phyloP scores from a whole-genome alignment of 2,329 filamentous ascomycete species.

The Fonsecaea nubica region DNA sequence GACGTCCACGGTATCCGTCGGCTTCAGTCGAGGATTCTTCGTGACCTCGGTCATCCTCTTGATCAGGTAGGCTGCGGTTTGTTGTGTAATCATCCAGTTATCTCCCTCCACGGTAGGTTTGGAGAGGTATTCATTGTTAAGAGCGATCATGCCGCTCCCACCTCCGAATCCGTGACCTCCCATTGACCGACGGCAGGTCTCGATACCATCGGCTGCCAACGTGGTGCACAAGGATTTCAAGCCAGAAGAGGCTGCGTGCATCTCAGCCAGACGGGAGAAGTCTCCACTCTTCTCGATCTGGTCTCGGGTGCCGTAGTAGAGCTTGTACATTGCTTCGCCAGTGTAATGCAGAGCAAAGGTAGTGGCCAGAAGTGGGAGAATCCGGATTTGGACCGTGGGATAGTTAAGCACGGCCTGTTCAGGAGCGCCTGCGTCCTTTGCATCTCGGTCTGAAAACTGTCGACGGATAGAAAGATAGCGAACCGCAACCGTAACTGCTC shows the following conservation, averaged over 20 bases:
- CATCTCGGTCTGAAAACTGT: slow-evolving; percentile 60
- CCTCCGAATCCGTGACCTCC: slow-evolving; percentile 63
- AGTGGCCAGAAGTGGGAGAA: slow-evolving; percentile 61
- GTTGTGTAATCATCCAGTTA: slow-evolving; percentile 65
- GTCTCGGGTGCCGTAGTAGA: slow-evolving; percentile 55
- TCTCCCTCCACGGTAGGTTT: slow-evolving; percentile 64
- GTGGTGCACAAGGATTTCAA: slow-evolving; percentile 62
- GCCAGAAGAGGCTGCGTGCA: slow-evolving; percentile 62
- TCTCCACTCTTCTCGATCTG: slow-evolving; percentile 57
- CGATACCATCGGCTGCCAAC: slow-evolving; percentile 61
- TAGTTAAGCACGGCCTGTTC: slow-evolving; percentile 60
- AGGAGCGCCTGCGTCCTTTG: slow-evolving; percentile 44
- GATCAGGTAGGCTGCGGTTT: slow-evolving; percentile 59
- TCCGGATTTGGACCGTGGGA: slow-evolving; percentile 61
- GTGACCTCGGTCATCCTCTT: slow-evolving; percentile 58
- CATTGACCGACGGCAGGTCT: slow-evolving; percentile 60
- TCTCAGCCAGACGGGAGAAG: slow-evolving; percentile 57
- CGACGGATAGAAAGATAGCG: slow-evolving; percentile 58
- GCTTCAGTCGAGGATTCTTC: slow-evolving; percentile 43
- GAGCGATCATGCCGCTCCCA: slow-evolving; percentile 59
- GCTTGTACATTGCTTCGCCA: slow-evolving; percentile 55
- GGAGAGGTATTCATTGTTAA: slow-evolving; percentile 59
- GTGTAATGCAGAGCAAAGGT: slow-evolving; percentile 58
- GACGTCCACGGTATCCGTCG: slow-evolving; percentile 50
- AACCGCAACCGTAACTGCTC: slow-evolving; percentile 61